Evolutionary conservation across 495 filamentous ascomycete species (phyloP).

Genomic region (Geoglossum glabrum): DNA sequence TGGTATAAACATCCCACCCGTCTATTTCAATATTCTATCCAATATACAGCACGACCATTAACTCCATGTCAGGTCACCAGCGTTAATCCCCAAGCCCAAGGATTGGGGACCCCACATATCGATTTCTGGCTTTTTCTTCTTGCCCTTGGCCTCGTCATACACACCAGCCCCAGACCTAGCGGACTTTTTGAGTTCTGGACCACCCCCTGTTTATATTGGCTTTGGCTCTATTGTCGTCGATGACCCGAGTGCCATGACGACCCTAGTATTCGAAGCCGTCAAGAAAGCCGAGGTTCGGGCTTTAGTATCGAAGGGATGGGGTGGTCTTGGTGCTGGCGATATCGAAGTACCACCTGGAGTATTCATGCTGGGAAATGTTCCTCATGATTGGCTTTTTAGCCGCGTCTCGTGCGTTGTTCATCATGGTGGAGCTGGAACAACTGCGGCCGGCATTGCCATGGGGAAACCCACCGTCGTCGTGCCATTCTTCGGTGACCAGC

Average conservation of each 20-base stretch:
- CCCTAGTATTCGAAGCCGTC: slow-evolving; percentile 48
- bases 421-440: slow-evolving; percentile 69
- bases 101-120: slow-evolving; percentile 58
- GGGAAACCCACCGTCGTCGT: slow-evolving; percentile 57
- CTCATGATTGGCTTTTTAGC: slow-evolving; percentile 69
- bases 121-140: slow-evolving; percentile 56
- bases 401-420: slow-evolving; percentile 60
- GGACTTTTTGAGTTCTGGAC: slow-evolving; percentile 41
- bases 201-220: slow-evolving; percentile 60
- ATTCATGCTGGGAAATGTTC: slow-evolving; percentile 60
- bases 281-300: slow-evolving; percentile 44
- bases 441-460: slow-evolving; percentile 47
- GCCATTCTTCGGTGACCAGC: slow-evolving; percentile 74
- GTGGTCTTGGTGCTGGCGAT: slow-evolving; percentile 44
- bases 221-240: slow-evolving; percentile 72
- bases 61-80: slow-evolving; percentile 32
- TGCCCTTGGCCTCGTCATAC: slow-evolving; percentile 42
- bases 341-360: slow-evolving; percentile 40
- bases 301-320: slow-evolving; percentile 66
- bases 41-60: neutral
- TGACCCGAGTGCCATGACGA: slow-evolving; percentile 45
- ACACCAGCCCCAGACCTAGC: slow-evolving; percentile 39
- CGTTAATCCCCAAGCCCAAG: slow-evolving; percentile 55
- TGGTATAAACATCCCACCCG: too few relatives aligned
- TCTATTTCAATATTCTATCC: neutral